These are phyloP conservation scores for Evansstolkia leycettana DNA, from an alignment of 495 filamentous ascomycete genomes.

Conservation along the genomic window DNA sequence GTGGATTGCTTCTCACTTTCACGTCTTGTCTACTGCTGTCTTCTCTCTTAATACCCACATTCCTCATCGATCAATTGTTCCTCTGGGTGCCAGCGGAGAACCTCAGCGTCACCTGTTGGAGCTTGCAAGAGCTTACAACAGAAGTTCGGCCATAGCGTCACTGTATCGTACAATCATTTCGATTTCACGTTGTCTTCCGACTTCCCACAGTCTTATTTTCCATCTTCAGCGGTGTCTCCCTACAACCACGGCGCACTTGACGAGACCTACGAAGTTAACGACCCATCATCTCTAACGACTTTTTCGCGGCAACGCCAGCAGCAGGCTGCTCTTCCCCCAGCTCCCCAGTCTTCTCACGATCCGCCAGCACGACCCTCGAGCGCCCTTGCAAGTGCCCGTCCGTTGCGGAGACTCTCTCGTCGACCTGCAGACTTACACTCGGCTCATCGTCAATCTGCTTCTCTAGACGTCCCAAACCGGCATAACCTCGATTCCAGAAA, in stretches of 20 bases:
- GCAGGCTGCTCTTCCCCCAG: slow-evolving; percentile 29
- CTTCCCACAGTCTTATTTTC: slow-evolving; percentile 8
- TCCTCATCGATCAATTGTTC: slow-evolving; percentile 9
- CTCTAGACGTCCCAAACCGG: slow-evolving; percentile 19
- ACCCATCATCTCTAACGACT: slow-evolving; percentile 37
- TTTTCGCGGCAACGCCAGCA: slow-evolving; percentile 46
- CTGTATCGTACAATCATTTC: slow-evolving; percentile 4
- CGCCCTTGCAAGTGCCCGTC: slow-evolving; percentile 36
- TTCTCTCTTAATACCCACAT: slow-evolving; percentile 16
- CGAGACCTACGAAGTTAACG: slow-evolving; percentile 51
- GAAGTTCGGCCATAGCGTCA: not conserved
- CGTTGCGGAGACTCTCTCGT: slow-evolving; percentile 37
- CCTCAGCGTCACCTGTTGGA: not conserved
- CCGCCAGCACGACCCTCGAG: slow-evolving; percentile 33
- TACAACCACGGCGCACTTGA: slow-evolving; percentile 28
- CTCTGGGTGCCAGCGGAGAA: slow-evolving; percentile 1
- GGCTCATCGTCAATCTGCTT: slow-evolving; percentile 23
- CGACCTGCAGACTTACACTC: slow-evolving; percentile 17
- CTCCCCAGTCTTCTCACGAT: slow-evolving; percentile 18
- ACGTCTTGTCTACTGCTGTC: too few relatives aligned
- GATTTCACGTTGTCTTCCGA: slow-evolving; percentile 29
- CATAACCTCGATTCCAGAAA: slow-evolving; percentile 4
- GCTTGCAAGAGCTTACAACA: slow-evolving; percentile 3
- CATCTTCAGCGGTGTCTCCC: slow-evolving; percentile 30
- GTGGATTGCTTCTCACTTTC: too few relatives aligned